Evolutionary conservation across 305 asterid genomes (phyloP).

Genomic region (Rubia tinctorum): DNA sequence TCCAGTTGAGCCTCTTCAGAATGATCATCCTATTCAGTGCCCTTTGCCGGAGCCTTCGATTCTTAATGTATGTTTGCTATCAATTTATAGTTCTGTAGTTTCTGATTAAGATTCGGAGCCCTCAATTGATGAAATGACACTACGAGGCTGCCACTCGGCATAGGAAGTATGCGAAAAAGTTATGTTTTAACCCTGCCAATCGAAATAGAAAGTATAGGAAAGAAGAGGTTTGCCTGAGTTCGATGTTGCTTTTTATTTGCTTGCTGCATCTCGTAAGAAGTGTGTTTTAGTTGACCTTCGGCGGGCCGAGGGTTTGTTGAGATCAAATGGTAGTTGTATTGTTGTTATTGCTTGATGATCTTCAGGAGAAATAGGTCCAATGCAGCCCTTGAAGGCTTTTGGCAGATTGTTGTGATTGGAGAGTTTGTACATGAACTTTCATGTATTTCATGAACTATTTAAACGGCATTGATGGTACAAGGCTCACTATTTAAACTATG

Average conservation of each 20-base stretch:
- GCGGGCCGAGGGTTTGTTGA: background rate
- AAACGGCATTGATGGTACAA: background rate
- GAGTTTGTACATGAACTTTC: background rate
- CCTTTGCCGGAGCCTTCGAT: conserved; percentile 91
- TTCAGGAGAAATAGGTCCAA: background rate
- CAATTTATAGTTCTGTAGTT: background rate
- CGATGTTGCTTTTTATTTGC: background rate
- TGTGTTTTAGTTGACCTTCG: background rate
- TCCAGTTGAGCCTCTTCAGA: conserved; percentile 78
- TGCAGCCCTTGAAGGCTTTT: background rate
- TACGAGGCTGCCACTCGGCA: background rate
- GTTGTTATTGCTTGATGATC: background rate
- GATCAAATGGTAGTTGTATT: conserved; percentile 1
- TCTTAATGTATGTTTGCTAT: conserved; percentile 56
- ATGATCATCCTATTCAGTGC: conserved; percentile 80
- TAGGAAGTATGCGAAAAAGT: background rate
- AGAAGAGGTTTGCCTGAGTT: background rate
- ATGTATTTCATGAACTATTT: background rate
- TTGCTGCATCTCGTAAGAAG: background rate
- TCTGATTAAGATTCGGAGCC: background rate
- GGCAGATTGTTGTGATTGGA: background rate
- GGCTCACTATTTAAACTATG: background rate
- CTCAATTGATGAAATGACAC: background rate
- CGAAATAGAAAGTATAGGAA: background rate
- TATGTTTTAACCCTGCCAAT: background rate